Conservation (phyloP, 257 asterid genomes). For the Nicotiana sylvestris region DNA sequence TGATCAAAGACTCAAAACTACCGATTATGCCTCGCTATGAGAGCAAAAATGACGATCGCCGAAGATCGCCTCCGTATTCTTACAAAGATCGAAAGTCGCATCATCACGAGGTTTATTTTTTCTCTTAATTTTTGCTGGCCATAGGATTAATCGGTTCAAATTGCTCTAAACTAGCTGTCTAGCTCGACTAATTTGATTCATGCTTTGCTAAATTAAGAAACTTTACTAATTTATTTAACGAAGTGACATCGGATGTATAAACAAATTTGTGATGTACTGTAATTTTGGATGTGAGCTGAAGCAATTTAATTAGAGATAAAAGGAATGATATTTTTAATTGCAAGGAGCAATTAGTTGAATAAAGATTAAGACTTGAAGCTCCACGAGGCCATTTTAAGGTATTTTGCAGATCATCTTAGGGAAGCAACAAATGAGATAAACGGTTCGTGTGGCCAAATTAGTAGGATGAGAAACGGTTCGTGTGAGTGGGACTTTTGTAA, state of each 20-base stretch:
- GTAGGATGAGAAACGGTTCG: not conserved
- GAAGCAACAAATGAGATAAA: not conserved
- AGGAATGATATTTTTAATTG: not conserved
- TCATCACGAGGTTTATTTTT: conserved; percentile 37
- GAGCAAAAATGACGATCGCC: conserved; percentile 41
- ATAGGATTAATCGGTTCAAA: not conserved
- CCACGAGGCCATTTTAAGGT: not conserved
- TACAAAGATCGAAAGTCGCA: conserved; percentile 35
- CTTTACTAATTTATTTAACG: not conserved
- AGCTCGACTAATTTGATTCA: not conserved
- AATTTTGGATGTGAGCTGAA: not conserved
- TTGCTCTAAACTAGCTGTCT: not conserved
- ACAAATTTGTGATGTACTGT: not conserved
- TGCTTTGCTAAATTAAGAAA: not conserved
- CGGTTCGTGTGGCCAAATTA: not conserved
- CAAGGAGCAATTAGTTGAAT: not conserved
- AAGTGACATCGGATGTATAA: not conserved
- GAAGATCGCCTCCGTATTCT: conserved; percentile 46
- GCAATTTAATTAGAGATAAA: not conserved
- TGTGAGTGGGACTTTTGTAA: not conserved
- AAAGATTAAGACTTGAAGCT: not conserved
- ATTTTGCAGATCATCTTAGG: not conserved
- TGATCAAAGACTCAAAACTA: not conserved
- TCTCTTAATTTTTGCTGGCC: not conserved
- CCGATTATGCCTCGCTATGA: conserved; percentile 44